These are phyloP conservation scores for Exophiala aquamarina DNA, from an alignment of 2,329 filamentous ascomycete species.

Conservation along the genomic window DNA sequence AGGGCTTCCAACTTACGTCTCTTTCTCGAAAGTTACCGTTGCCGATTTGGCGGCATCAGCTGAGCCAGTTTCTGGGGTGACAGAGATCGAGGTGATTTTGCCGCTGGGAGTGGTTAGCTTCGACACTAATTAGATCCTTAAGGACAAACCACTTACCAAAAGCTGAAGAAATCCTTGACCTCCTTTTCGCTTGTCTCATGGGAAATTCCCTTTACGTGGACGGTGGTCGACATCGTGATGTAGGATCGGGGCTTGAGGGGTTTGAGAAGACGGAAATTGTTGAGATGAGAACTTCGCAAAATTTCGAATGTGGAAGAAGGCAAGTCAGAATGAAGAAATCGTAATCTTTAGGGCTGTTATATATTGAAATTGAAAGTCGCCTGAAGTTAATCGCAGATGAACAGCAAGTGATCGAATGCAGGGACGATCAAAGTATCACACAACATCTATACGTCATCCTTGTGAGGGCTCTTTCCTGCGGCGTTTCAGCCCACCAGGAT, in stretches of 20 bases:
- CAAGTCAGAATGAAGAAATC: neutral
- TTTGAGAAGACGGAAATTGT: neutral
- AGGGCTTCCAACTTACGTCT: conserved; percentile 58
- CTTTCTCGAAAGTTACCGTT: conserved; percentile 94
- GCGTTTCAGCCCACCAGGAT: no score
- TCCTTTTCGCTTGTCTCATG: conserved; percentile 81
- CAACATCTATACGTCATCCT: no score
- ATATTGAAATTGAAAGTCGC: no score
- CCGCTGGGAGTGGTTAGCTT: conserved; percentile 56
- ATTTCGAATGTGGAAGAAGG: no score
- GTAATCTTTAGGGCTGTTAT: neutral
- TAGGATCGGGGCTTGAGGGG: no score
- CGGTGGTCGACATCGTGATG: conserved; percentile 57
- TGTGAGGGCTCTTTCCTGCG: no score
- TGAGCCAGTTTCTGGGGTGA: conserved; percentile 60
- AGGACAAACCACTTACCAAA: conserved; percentile 61
- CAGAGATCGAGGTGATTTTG: conserved; percentile 82
- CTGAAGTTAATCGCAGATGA: no score
- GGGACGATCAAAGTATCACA: no score
- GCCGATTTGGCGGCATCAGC: conserved; percentile 72
- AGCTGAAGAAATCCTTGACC: conserved; percentile 89
- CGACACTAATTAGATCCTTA: conserved; percentile 24
- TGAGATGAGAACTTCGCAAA: neutral
- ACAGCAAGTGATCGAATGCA: no score
- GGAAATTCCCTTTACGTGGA: conserved; percentile 89